These are phyloP conservation scores for Pichia gijzeniarum DNA, from an alignment of 805 yeast species.

Conservation along the genomic window DNA sequence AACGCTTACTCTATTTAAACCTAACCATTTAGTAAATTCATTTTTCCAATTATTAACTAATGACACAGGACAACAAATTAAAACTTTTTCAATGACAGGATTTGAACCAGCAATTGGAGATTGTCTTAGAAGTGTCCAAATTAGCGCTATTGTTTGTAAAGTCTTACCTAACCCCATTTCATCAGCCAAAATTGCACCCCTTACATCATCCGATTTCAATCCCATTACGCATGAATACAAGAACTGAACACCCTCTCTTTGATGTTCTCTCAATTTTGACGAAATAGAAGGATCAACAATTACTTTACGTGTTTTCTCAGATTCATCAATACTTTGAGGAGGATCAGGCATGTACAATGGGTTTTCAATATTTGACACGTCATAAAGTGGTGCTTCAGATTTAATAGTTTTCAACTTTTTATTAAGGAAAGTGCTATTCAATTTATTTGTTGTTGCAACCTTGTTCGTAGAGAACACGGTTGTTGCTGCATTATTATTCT, in stretches of 20 bases:
- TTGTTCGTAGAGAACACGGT: neutral
- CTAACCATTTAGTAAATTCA: constrained; percentile 89
- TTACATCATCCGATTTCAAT: constrained; percentile 38
- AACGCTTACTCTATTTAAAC: constrained; percentile 55
- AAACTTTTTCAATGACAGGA: constrained; percentile 43
- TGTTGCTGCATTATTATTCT: neutral
- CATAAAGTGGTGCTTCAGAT: constrained; percentile 33
- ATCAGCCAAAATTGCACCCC: constrained; percentile 86
- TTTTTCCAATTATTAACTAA: constrained; percentile 79
- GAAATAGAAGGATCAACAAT: constrained; percentile 56
- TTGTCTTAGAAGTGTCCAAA: constrained; percentile 78
- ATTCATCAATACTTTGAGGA: constrained; percentile 10
- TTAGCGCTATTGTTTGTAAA: constrained; percentile 70
- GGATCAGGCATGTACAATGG: constrained; percentile 38
- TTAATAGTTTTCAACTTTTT: neutral
- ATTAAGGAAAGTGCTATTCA: neutral
- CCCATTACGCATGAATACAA: constrained; percentile 83
- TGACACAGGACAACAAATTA: constrained; percentile 90
- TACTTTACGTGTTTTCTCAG: constrained; percentile 32
- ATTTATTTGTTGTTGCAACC: neutral
- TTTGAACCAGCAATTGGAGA: constrained; percentile 38
- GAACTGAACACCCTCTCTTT: constrained; percentile 75
- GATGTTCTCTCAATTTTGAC: constrained; percentile 68
- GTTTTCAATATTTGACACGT: constrained; percentile 26
- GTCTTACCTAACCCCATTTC: constrained; percentile 98